phyloP scores from a whole-genome alignment of 164 flowering plant genomes.

The Annona squamosa region DNA sequence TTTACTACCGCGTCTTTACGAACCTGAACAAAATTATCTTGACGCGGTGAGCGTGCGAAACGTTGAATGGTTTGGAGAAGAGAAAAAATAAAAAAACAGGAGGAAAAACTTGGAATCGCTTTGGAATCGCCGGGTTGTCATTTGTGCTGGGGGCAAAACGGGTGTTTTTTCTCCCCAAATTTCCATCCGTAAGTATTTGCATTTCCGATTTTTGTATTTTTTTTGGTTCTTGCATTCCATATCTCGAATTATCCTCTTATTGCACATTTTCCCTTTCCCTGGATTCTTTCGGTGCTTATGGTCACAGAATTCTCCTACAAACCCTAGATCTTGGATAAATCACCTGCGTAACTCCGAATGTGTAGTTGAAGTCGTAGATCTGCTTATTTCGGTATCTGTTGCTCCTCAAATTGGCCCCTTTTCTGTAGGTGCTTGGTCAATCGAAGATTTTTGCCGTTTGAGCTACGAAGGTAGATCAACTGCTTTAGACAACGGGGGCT shows the following conservation, averaged over 20 bases:
- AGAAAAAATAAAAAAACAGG: conserved; percentile 4
- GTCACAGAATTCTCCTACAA: conserved; percentile 8
- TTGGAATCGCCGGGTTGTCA: neutral
- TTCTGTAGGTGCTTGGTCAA: neutral
- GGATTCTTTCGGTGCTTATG: conserved; percentile 7
- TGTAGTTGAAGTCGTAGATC: conserved; percentile 5
- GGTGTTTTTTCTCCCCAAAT: conserved; percentile 4
- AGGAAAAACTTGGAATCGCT: neutral
- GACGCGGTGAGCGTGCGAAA: too few relatives aligned
- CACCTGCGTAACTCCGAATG: conserved; percentile 3
- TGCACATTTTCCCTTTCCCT: neutral
- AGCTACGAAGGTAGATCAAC: neutral
- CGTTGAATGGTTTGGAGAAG: too few relatives aligned
- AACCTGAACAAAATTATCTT: too few relatives aligned
- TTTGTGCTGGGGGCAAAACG: conserved; percentile 13
- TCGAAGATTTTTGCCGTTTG: neutral
- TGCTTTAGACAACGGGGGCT: neutral
- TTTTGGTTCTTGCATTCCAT: too few relatives aligned
- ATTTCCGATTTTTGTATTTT: neutral
- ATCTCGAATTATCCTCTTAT: neutral
- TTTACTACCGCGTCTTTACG: too few relatives aligned
- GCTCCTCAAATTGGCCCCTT: conserved; percentile 2
- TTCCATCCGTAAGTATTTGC: conserved; percentile 5
- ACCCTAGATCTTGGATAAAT: conserved; percentile 31
- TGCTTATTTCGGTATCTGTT: neutral